Conservation (phyloP, 2,329 filamentous ascomycete genomes). For the Phialophora verrucosa region DNA sequence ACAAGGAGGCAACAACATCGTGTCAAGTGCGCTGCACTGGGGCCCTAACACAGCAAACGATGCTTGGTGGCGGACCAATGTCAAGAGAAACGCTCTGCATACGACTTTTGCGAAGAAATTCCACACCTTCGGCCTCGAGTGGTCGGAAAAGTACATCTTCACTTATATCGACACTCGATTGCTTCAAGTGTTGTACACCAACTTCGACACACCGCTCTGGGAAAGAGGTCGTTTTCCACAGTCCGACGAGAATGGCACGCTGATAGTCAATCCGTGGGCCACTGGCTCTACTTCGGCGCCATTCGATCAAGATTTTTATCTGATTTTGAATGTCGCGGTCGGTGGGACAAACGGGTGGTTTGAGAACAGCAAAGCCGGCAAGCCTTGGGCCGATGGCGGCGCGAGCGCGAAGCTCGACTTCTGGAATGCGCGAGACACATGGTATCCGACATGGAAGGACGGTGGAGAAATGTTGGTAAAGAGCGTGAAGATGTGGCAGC, state of each 20-base stretch:
- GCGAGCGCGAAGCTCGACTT: conserved; percentile 74
- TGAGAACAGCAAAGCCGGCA: conserved; percentile 70
- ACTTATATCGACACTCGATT: conserved; percentile 83
- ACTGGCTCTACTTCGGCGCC: conserved; percentile 66
- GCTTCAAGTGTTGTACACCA: conserved; percentile 79
- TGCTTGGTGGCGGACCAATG: conserved; percentile 82
- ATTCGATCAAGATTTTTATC: conserved; percentile 77
- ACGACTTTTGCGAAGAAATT: conserved; percentile 72
- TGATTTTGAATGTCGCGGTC: conserved; percentile 77
- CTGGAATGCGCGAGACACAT: conserved; percentile 69
- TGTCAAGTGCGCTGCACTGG: conserved; percentile 81
- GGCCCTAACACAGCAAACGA: conserved; percentile 75
- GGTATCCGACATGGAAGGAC: conserved; percentile 79
- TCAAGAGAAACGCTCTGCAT: conserved; percentile 75
- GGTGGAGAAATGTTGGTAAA: conserved; percentile 70
- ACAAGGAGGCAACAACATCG: conserved; percentile 80
- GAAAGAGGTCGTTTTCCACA: conserved; percentile 70
- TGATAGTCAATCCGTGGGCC: conserved; percentile 68
- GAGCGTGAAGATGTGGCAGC: conserved; percentile 73
- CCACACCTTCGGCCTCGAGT: conserved; percentile 82
- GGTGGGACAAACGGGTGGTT: conserved; percentile 86
- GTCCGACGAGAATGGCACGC: conserved; percentile 67
- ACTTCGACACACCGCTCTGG: conserved; percentile 73
- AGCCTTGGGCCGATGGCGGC: conserved; percentile 78
- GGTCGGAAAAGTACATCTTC: conserved; percentile 87